Percentiles rank a stretch among this genome's conserved stretches.
Evolutionary conservation across 192 early-diverging fungal genomes (phyloP).

Genomic region (Backusella macrospora): DNA sequence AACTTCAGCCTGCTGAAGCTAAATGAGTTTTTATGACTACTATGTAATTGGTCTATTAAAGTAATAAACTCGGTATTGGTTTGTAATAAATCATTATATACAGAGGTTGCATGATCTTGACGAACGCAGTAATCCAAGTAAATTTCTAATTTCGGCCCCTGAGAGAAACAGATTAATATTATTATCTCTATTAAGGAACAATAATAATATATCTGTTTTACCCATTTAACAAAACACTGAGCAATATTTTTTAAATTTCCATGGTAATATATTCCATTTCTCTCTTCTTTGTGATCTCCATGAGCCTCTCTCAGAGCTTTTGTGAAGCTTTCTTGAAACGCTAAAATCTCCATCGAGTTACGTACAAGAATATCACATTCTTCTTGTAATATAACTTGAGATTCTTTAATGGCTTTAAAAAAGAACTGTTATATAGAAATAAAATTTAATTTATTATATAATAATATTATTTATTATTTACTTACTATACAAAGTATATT

Average conservation of each 20-base stretch:
- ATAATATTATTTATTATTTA: not conserved
- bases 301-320: slow-evolving; percentile 31
- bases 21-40: slow-evolving; percentile 9
- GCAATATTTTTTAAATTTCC: slow-evolving; percentile 32
- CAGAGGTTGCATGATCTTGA: slow-evolving; percentile 27
- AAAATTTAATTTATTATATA: not conserved
- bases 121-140: slow-evolving; percentile 34
- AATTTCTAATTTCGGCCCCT: slow-evolving; percentile 30
- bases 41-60: slow-evolving; percentile 24
- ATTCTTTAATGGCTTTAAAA: slow-evolving; percentile 27
- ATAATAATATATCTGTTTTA: slow-evolving; percentile 11
- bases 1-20: slow-evolving; percentile 28
- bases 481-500: slow-evolving; percentile 29
- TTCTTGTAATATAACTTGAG: slow-evolving; percentile 28
- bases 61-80: slow-evolving; percentile 25
- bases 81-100: slow-evolving; percentile 27
- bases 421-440: slow-evolving; percentile 24
- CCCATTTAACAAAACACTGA: slow-evolving; percentile 36
- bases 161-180: not conserved
- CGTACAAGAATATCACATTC: slow-evolving; percentile 32
- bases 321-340: slow-evolving; percentile 36
- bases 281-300: not conserved
- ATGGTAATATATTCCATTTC: not conserved
- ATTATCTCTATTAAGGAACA: not conserved
- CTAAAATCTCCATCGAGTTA: slow-evolving; percentile 31